phyloP scores from a whole-genome alignment of 1,284 basidiomycete species.

The Pseudozyma sp. region DNA sequence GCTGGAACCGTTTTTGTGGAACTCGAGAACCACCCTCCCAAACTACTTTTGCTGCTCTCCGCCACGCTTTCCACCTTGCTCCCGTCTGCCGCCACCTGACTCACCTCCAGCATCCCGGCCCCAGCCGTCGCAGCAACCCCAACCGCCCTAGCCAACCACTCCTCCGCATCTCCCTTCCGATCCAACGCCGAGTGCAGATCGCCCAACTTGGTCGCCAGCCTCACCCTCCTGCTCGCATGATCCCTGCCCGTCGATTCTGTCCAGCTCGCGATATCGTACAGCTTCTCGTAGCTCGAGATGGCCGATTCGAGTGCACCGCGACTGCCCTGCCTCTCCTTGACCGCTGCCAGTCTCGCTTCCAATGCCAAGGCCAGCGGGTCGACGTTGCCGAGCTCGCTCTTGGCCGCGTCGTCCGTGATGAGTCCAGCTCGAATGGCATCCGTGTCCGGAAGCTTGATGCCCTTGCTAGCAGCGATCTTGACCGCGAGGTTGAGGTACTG shows the following conservation, averaged over 20 bases:
- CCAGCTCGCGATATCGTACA: slow-evolving; percentile 30
- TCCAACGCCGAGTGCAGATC: slow-evolving; percentile 44
- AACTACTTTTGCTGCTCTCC: background rate
- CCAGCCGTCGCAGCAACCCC: slow-evolving; percentile 40
- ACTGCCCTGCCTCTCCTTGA: slow-evolving; percentile 47
- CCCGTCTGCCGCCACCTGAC: background rate
- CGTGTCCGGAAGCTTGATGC: slow-evolving; percentile 56
- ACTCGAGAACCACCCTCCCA: slow-evolving; percentile 19
- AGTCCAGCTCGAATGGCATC: slow-evolving; percentile 27
- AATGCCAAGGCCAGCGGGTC: slow-evolving; percentile 45
- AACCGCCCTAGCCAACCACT: slow-evolving; percentile 50
- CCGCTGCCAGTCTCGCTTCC: slow-evolving; percentile 31
- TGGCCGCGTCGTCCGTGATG: slow-evolving; percentile 30
- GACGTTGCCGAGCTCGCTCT: slow-evolving; percentile 35
- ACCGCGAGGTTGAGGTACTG: slow-evolving; percentile 53
- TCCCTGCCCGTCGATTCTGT: background rate
- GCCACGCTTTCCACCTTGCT: background rate
- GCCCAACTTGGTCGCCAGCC: slow-evolving; percentile 59
- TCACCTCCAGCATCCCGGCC: slow-evolving; percentile 5
- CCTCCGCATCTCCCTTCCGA: slow-evolving; percentile 34
- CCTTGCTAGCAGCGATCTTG: slow-evolving; percentile 44
- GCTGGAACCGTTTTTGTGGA: background rate
- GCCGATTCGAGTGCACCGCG: slow-evolving; percentile 26
- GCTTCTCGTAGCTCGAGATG: slow-evolving; percentile 36
- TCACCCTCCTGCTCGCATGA: slow-evolving; percentile 30